Percentiles rank a stretch among this genome's conserved stretches.
phyloP scores from a whole-genome alignment of 176 grass and related monocot genomes.

The Neostapfia colusana region DNA sequence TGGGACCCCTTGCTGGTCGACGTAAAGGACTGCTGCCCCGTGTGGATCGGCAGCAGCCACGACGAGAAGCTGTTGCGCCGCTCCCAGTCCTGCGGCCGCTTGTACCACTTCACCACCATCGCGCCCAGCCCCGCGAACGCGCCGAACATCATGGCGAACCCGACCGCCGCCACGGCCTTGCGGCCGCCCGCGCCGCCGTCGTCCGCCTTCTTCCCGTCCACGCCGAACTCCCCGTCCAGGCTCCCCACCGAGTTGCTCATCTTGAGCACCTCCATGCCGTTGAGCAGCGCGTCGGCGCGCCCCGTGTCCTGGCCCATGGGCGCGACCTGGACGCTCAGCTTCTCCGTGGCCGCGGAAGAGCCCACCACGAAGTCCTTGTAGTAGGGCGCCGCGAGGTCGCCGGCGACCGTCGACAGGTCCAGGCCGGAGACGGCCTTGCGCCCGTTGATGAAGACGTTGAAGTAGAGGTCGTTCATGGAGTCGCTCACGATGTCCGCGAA shows the following conservation, averaged over 20 bases:
- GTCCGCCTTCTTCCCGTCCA: slow-evolving; percentile 65
- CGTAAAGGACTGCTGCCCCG: slow-evolving; percentile 69
- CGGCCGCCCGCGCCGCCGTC: slow-evolving; percentile 37
- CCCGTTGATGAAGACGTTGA: slow-evolving; percentile 76
- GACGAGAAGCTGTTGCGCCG: slow-evolving; percentile 91
- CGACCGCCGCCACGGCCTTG: slow-evolving; percentile 60
- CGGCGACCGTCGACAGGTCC: slow-evolving; percentile 72
- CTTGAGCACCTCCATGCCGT: slow-evolving; percentile 88
- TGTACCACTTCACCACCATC: slow-evolving; percentile 85
- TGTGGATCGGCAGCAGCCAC: slow-evolving; percentile 90
- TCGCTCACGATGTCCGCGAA: slow-evolving; percentile 94
- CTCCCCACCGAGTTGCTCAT: slow-evolving; percentile 79
- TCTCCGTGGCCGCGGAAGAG: slow-evolving; percentile 26
- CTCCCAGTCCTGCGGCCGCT: slow-evolving; percentile 86
- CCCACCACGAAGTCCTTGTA: slow-evolving; percentile 88
- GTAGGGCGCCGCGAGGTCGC: slow-evolving; percentile 60
- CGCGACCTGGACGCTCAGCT: slow-evolving; percentile 58
- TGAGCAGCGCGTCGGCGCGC: slow-evolving; percentile 70
- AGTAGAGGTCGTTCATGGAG: slow-evolving; percentile 82
- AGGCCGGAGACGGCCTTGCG: slow-evolving; percentile 71
- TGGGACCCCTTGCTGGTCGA: slow-evolving; percentile 48
- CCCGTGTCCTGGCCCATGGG: slow-evolving; percentile 72
- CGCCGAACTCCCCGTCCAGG: slow-evolving; percentile 89
- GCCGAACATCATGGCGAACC: slow-evolving; percentile 84
- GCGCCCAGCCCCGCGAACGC: slow-evolving; percentile 79